Evolutionary conservation across 257 asterid genomes (phyloP).

Genomic region (Fraxinus excelsior): DNA sequence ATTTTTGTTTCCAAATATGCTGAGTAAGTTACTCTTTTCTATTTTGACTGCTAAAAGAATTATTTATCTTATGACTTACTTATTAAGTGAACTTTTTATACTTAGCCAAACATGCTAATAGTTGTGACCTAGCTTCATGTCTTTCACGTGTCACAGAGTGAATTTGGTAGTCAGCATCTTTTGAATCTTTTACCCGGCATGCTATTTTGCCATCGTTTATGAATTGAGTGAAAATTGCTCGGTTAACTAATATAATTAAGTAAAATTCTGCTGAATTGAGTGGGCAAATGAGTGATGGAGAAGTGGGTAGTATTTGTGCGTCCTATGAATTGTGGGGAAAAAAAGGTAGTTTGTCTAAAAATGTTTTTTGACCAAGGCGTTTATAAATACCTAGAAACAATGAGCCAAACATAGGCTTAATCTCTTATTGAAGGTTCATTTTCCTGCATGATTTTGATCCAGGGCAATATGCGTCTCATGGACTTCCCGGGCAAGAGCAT

Average conservation of each 20-base stretch:
- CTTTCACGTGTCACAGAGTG: not conserved
- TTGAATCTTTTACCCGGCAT: not conserved
- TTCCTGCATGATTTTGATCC: not conserved
- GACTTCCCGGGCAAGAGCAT: constrained; percentile 47
- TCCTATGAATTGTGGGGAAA: too few species aligned
- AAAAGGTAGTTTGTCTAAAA: too few species aligned
- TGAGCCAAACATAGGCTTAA: not conserved
- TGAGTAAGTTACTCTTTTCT: not conserved
- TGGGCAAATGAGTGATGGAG: too few species aligned
- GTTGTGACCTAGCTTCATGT: not conserved
- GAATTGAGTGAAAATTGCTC: not conserved
- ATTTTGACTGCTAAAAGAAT: too few species aligned
- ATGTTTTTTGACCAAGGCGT: too few species aligned
- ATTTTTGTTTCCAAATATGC: not conserved
- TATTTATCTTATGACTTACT: too few species aligned
- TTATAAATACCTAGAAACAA: too few species aligned
- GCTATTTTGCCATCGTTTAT: not conserved
- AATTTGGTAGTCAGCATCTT: not conserved
- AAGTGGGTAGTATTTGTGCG: too few species aligned
- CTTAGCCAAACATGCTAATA: not conserved
- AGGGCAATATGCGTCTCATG: constrained; percentile 65
- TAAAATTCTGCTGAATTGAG: not conserved
- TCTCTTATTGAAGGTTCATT: not conserved
- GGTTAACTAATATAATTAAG: not conserved
- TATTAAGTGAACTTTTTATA: not conserved